These are phyloP conservation scores for Daldinia bambusicola DNA, from an alignment of 495 filamentous ascomycete genomes.

Conservation along the genomic window DNA sequence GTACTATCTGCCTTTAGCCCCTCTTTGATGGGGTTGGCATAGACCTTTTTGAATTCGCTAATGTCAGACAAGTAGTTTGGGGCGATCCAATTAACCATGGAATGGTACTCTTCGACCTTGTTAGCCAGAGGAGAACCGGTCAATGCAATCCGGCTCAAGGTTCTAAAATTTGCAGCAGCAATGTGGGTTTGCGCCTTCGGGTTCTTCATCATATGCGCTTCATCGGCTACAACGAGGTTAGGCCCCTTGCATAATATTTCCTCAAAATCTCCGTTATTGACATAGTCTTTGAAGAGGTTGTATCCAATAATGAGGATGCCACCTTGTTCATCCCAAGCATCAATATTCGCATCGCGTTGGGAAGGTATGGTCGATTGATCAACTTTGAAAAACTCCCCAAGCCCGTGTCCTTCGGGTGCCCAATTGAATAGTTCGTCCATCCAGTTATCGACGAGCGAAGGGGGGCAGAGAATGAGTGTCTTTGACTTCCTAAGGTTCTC, in stretches of 20 bases:
- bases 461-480: slow-evolving; percentile 79
- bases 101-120: slow-evolving; percentile 81
- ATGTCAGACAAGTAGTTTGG: slow-evolving; percentile 76
- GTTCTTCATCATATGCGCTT: slow-evolving; percentile 86
- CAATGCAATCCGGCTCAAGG: slow-evolving; percentile 81
- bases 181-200: slow-evolving; percentile 58
- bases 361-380: slow-evolving; percentile 37
- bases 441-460: slow-evolving; percentile 84
- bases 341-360: slow-evolving; percentile 58
- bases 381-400: slow-evolving; percentile 66
- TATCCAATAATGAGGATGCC: slow-evolving; percentile 83
- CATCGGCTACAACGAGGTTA: slow-evolving; percentile 85
- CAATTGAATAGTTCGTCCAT: slow-evolving; percentile 77
- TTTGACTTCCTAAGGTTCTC: slow-evolving; percentile 66
- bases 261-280: slow-evolving; percentile 40
- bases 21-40: slow-evolving; percentile 74
- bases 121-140: slow-evolving; percentile 90
- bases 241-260: slow-evolving; percentile 67
- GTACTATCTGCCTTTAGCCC: slow-evolving; percentile 75
- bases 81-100: slow-evolving; percentile 89
- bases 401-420: slow-evolving; percentile 59
- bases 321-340: slow-evolving; percentile 69
- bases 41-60: slow-evolving; percentile 73
- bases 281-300: slow-evolving; percentile 63
- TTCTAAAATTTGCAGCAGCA: slow-evolving; percentile 66